A percentile compares a stretch with the other conserved stretches of the same genome.
Conservation (phyloP, 1,139 yeast species). For the Nakaseomyces uthaithaninus region DNA sequence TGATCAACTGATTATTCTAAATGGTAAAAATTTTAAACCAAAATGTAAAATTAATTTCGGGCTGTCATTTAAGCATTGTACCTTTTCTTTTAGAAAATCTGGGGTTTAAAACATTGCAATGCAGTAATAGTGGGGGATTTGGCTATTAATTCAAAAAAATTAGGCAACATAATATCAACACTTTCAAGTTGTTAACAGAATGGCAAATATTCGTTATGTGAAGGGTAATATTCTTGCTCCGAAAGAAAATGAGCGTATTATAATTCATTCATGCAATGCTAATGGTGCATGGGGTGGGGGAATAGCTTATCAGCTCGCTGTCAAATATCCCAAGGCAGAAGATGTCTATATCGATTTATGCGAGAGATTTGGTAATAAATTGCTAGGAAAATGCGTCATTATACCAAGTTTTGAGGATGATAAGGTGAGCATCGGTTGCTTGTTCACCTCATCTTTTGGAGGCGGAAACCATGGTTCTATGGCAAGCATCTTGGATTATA, state of each 20-base stretch:
- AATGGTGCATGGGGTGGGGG: slow-evolving; percentile 85
- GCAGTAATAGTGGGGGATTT: no score
- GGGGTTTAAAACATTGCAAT: no score
- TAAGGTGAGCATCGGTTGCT: slow-evolving; percentile 21
- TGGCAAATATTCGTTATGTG: slow-evolving; percentile 16
- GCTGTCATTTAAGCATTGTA: no score
- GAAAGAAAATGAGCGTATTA: slow-evolving; percentile 16
- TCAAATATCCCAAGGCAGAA: slow-evolving; percentile 24
- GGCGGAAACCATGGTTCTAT: slow-evolving; percentile 18
- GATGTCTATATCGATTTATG: slow-evolving; percentile 23
- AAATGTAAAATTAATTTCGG: no score
- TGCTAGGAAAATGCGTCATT: slow-evolving; percentile 23
- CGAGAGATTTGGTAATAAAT: slow-evolving; percentile 16
- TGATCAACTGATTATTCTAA: no score
- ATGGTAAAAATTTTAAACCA: no score
- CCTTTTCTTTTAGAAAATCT: no score
- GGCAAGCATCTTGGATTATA: slow-evolving; percentile 17
- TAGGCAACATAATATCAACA: background rate
- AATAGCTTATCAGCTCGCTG: slow-evolving; percentile 34
- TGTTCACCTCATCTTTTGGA: slow-evolving; percentile 25
- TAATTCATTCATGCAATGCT: slow-evolving; percentile 67
- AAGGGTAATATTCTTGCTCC: slow-evolving; percentile 20
- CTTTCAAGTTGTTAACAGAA: no score
- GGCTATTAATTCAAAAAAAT: no score
- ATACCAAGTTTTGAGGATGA: slow-evolving; percentile 21